Evolutionary conservation across 441 rosid genomes (phyloP).

Genomic region (Gossypium armourianum): DNA sequence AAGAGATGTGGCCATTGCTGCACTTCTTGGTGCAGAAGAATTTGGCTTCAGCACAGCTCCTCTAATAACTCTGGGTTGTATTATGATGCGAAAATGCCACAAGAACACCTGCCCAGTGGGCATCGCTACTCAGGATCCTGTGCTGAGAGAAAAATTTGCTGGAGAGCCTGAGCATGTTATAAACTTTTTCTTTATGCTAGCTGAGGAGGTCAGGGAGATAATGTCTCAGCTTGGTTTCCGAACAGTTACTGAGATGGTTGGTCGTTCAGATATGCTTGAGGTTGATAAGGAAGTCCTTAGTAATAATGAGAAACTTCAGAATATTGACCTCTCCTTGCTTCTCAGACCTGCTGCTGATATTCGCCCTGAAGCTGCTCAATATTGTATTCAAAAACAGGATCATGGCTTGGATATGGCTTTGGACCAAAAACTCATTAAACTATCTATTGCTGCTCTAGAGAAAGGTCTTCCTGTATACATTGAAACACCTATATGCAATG

Average conservation of each 20-base stretch:
- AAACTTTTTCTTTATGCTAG: slow-evolving; percentile 95
- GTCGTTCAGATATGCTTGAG: slow-evolving; percentile 97
- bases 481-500: slow-evolving; percentile 70
- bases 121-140: slow-evolving; percentile 98
- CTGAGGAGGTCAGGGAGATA: slow-evolving; percentile 95
- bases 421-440: slow-evolving; percentile 63
- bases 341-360: slow-evolving; percentile 92
- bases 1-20: slow-evolving; percentile 92
- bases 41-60: slow-evolving; percentile 99
- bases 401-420: slow-evolving; percentile 93
- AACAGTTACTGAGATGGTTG: slow-evolving; percentile 80
- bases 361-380: slow-evolving; percentile 89
- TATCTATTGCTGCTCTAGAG: slow-evolving; percentile 68
- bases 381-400: slow-evolving; percentile 90
- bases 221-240: slow-evolving; percentile 90
- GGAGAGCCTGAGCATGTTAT: slow-evolving; percentile 99
- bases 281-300: slow-evolving; percentile 73
- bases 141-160: slow-evolving; percentile 91
- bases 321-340: slow-evolving; percentile 76
- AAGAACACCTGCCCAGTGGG: slow-evolving; percentile 99
- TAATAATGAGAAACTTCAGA: slow-evolving; percentile 75
- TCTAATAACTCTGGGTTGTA: slow-evolving; percentile 94
- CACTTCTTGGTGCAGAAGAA: slow-evolving; percentile 99
- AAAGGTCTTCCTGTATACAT: slow-evolving; percentile 77
- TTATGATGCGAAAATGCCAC: slow-evolving; percentile 99